Evolutionary conservation across 495 filamentous ascomycete species (phyloP), one percentile per base, ranked within the genome.

Genomic region (Amorphotheca resinae): DNA sequence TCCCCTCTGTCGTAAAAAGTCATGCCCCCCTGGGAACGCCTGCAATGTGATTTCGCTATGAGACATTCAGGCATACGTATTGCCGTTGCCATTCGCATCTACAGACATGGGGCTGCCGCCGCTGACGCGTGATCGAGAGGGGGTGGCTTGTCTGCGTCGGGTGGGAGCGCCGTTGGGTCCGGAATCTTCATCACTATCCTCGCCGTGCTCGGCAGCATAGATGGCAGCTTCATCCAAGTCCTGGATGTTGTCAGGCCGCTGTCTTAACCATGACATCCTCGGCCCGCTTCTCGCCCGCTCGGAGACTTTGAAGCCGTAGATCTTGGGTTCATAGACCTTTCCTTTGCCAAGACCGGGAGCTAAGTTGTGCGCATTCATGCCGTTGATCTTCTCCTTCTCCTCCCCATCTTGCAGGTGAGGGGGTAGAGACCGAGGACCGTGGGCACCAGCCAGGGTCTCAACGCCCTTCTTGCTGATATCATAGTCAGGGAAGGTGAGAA

Each of bases 401-500:
- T 64, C 59, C 31, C 70, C 66, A 36, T 67, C 62, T 49, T 57
- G 52, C 42, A 60, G 42, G 46, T 55, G 59, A 15, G 54, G 23
- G 38, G 46, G 48, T 8, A 28, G 38, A 23, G 46, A 42, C 16
- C 38, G 28, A n/a, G n/a, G n/a, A n/a, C n/a, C n/a, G n/a, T n/a
- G n/a, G 9, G 21, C 32, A 22, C 40, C 47, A 26, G 23, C 39
- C 4, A 54, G 48, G 11, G 57, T 54, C 25, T 74, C 70, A 18
- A 60, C 60, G 31, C 62, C 67, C 21, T 65, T 64, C 50, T 68
- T 72, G 39, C 66, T 70, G 34, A 96, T 74, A 46, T 94, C 86
- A 55, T 95, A 75, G 52, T 98, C 93, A 22, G 93, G 88, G 62
- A 95, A 98, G 20, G 87, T 98, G 69, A 98, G 88, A 61, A 98